These are phyloP conservation scores for Debaryomyces psychrophilus DNA, from an alignment of 1,139 yeast species.

Conservation along the genomic window DNA sequence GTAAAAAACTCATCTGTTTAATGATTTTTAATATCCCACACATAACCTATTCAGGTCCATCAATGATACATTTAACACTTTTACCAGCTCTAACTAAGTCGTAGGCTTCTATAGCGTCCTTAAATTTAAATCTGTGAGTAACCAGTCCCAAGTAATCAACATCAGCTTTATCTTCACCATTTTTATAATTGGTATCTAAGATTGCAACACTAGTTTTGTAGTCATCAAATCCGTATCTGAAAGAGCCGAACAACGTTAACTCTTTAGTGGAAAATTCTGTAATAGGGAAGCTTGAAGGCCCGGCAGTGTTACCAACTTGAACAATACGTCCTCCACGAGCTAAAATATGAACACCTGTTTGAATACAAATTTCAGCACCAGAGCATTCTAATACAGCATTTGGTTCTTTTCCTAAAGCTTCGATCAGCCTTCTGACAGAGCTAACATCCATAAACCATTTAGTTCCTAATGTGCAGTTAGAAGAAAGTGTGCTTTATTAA, in stretches of 20 bases:
- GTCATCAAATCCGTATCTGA: constrained; percentile 71
- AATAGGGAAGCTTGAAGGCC: constrained; percentile 64
- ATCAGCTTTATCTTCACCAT: constrained; percentile 47
- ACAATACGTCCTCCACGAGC: constrained; percentile 61
- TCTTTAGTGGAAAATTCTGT: constrained; percentile 66
- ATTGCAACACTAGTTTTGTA: constrained; percentile 66
- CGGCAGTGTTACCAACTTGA: constrained; percentile 71
- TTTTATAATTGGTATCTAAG: constrained; percentile 55
- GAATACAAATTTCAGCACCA: constrained; percentile 67
- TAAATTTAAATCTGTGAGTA: constrained; percentile 69
- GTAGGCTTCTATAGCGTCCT: constrained; percentile 74
- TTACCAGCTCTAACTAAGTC: constrained; percentile 58
- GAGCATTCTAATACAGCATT: constrained; percentile 65
- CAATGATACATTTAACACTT: constrained; percentile 64
- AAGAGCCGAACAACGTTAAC: constrained; percentile 61
- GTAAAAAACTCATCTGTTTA: too few relatives aligned
- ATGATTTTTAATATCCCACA: neutral
- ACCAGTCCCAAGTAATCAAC: constrained; percentile 51
- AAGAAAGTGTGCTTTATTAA: too few relatives aligned
- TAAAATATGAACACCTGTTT: constrained; percentile 57
- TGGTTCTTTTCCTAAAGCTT: constrained; percentile 45
- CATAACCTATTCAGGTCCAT: constrained; percentile 40
- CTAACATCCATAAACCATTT: too few relatives aligned
- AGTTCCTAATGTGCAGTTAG: too few relatives aligned
- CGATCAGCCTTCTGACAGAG: too few relatives aligned